Evolutionary conservation across 345 rosid species (phyloP), one percentile per base, ranked within the genome.

Genomic region (Pseudoturritis turrita): DNA sequence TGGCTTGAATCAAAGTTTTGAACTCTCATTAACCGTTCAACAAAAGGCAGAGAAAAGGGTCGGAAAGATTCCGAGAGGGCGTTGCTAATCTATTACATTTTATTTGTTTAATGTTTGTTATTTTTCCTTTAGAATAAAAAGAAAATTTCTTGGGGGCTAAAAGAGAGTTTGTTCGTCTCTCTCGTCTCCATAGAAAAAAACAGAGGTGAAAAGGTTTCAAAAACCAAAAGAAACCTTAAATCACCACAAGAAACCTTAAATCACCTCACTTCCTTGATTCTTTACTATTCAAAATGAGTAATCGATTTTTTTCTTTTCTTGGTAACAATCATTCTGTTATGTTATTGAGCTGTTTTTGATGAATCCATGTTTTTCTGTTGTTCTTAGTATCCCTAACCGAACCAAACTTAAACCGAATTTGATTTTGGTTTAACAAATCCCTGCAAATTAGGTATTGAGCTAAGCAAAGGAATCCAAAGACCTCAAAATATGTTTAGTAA

Each of bases 1-100:
- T 89, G 72, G 95, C 92, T 40, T 91, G 75, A 78, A 56, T 13
- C 66, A 35, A 69, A 45, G 71, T 70, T 62, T 62, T 75, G 59
- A 54, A 76, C 65, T 40, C 57, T 65, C 18, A 49, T 36, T 50
- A 75, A 62, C 76, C 71, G 37, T 54, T 46, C 39, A 17, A 17
- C 62, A 65, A 58, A 37, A 66, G 49, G 36, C 72, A 57, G 59
- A 52, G 28, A 66, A 10, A 65, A n/a, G n/a, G 70, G 46, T 50
- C 47, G n/a, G 7, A 14, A 44, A 49, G 59, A 40, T 31, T 17
- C 74, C 13, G 25, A 70, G 50, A 70, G 70, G 74, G 68, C 43
- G 31, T 68, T 53, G 65, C 74, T 68, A 75, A 67, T 75, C 63
- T 52, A 68, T 75, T 67, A 51, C 78, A 68, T 41, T 68, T 43